phyloP scores from a whole-genome alignment of 306 rosid genomes.

The Crataegus laevigata region DNA sequence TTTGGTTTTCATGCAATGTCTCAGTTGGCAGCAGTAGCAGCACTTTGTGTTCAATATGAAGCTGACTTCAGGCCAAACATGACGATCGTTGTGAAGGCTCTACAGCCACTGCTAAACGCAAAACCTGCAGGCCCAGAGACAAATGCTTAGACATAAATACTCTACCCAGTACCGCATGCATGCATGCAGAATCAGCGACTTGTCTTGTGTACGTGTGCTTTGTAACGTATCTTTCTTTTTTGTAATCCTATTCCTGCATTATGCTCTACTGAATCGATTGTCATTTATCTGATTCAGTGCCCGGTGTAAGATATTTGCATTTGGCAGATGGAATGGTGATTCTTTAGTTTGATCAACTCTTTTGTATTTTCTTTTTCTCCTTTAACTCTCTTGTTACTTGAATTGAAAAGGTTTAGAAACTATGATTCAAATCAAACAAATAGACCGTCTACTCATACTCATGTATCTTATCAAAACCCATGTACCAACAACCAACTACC shows the following conservation, averaged over 20 bases:
- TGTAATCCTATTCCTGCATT: conserved; percentile 5
- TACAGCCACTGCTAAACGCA: conserved; percentile 86
- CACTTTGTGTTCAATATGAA: conserved; percentile 94
- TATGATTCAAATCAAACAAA: not conserved
- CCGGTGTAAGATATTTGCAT: not conserved
- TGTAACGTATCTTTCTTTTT: not conserved
- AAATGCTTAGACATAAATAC: conserved; percentile 25
- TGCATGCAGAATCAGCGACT: not conserved
- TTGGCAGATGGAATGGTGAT: not conserved
- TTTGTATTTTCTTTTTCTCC: not conserved
- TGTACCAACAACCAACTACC: too few relatives aligned
- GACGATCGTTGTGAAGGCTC: conserved; percentile 96
- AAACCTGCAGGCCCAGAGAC: conserved; percentile 73
- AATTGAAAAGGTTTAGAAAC: not conserved
- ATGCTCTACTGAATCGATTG: not conserved
- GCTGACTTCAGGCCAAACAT: conserved; percentile 98
- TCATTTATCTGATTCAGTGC: conserved; percentile 3
- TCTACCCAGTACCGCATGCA: not conserved
- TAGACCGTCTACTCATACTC: too few relatives aligned
- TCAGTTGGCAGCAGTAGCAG: conserved; percentile 98
- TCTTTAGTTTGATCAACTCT: not conserved
- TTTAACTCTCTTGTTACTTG: not conserved
- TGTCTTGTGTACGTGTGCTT: conserved; percentile 15
- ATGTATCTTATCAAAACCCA: too few relatives aligned
- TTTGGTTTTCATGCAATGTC: conserved; percentile 11